Base-by-base conservation (phyloP, 2,329 filamentous ascomycete genomes). In the Chalaropsis thielavioides region DNA sequence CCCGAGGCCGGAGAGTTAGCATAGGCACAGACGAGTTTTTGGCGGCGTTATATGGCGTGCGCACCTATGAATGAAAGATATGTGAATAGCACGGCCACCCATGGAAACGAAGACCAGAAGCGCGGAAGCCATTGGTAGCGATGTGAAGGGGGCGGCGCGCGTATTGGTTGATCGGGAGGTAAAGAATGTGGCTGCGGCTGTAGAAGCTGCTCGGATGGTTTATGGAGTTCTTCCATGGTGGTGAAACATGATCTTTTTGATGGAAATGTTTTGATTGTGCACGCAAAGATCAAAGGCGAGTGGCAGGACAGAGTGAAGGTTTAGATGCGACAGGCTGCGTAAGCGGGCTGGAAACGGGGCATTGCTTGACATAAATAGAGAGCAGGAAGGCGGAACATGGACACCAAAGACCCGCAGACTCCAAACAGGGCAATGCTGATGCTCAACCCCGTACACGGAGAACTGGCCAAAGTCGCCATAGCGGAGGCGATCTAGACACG, bases 141-240 rank as follows among this genome's bases (percentile, higher is more conserved):
- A 13, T 64, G 66, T 24, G 66, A 64, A n/a, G 31, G 62, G 49
- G 59, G 51, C 19, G 46, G 46, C 51, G 59, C 38, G 19, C 58
- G 62, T 59, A 49, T 62, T 49, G 41, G 13, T n/a, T 31, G 61
- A 7, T 62, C 17, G 10, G 27, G 24, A 3, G 44, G 27, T 38
- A 49, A 15, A 11, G 59, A 24, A 27, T 13, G 38, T 24, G 27
- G 43, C 31, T 40, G 24, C 43, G 27, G 24, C 27, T 27, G 44
- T 15, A 40, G 19, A 17, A 62, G 58, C 31, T 38, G 22, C 43
- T 38, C 27, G 22, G 43, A 46, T 22, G 19, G n/a, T 51, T 46
- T 35, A 13, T 62, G 67, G 81, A 79, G 6, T 75, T 82, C 7
- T 77, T 78, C 35, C 78, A 78, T 35, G 70, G 75, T 24, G 72